phyloP scores from a whole-genome alignment of 768 basidiomycete species.

The Amanita exitialis region DNA sequence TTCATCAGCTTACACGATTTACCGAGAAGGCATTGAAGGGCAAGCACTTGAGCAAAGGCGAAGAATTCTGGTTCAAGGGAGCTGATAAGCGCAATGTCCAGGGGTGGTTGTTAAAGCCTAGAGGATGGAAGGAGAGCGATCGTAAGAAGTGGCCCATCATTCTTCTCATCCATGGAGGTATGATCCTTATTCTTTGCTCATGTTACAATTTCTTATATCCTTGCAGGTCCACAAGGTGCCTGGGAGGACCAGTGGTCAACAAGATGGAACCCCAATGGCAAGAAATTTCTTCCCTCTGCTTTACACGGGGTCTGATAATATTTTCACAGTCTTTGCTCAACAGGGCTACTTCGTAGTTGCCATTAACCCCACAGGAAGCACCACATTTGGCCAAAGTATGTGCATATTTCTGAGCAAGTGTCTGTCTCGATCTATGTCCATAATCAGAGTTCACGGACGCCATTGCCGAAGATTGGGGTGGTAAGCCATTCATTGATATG shows the following conservation, averaged over 20 bases:
- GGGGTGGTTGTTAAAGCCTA: constrained; percentile 78
- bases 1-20: constrained; percentile 57
- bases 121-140: constrained; percentile 57
- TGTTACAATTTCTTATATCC: not conserved
- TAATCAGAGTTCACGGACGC: constrained; percentile 66
- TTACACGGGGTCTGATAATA: not conserved
- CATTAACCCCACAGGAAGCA: constrained; percentile 92
- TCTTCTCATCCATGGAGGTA: constrained; percentile 74
- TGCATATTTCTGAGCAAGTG: constrained; percentile 1
- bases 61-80: constrained; percentile 88
- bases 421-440: not conserved
- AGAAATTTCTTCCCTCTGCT: not conserved
- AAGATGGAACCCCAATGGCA: constrained; percentile 86
- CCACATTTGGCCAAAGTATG: constrained; percentile 81
- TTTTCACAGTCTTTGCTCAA: constrained; percentile 56
- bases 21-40: constrained; percentile 42
- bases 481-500: constrained; percentile 76
- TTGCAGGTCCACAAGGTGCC: constrained; percentile 59
- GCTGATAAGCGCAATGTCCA: constrained; percentile 69
- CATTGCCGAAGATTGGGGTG: constrained; percentile 76
- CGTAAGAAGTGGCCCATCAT: constrained; percentile 72
- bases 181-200: not conserved
- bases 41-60: constrained; percentile 51
- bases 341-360: constrained; percentile 85
- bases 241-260: constrained; percentile 92